phyloP scores from a whole-genome alignment of 306 rosid species.

The Citrullus amarus region DNA sequence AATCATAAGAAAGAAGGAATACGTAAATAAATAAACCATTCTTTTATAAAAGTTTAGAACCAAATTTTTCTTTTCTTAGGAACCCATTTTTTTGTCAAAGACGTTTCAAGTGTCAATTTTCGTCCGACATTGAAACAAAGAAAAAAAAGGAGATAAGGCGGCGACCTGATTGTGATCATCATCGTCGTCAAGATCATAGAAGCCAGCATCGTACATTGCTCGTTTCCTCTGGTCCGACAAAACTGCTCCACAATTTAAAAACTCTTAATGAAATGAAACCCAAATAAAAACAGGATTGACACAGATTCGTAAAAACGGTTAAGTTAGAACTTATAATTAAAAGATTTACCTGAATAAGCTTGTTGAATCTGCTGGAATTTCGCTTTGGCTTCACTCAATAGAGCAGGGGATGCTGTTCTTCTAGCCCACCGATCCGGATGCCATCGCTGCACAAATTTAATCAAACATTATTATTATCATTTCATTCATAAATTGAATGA shows the following conservation, averaged over 20 bases:
- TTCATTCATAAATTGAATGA: no score
- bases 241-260: slow-evolving; percentile 20
- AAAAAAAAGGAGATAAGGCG: no score
- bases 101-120: no score
- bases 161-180: slow-evolving; percentile 48
- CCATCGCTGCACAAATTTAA: slow-evolving; percentile 33
- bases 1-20: no score
- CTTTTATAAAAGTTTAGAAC: no score
- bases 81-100: no score
- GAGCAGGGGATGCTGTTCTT: slow-evolving; percentile 22
- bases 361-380: slow-evolving; percentile 70
- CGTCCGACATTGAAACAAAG: no score
- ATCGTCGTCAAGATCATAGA: slow-evolving; percentile 28
- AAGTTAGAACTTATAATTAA: background rate
- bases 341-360: slow-evolving; percentile 55
- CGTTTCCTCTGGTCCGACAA: slow-evolving; percentile 53
- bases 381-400: slow-evolving; percentile 43
- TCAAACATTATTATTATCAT: background rate
- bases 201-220: slow-evolving; percentile 54
- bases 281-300: background rate
- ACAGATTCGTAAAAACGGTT: no score
- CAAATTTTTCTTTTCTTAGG: no score
- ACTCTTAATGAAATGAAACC: background rate
- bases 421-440: slow-evolving; percentile 74
- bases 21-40: no score